Conservation (phyloP, 805 yeast species). For the Saturnispora dispora region DNA sequence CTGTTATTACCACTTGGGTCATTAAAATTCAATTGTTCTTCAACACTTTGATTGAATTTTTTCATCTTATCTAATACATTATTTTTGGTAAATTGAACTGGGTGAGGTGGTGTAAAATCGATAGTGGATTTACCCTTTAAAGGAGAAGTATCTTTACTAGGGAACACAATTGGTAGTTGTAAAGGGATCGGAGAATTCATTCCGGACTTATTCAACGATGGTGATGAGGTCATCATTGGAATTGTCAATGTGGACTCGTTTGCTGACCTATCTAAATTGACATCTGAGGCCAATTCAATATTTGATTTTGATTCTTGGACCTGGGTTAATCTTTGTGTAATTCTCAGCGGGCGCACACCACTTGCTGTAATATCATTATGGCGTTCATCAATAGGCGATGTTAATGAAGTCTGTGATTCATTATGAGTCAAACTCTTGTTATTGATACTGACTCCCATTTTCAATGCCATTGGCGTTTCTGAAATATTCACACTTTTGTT, state of each 20-base stretch:
- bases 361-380: constrained; percentile 25
- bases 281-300: background rate
- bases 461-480: constrained; percentile 11
- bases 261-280: background rate
- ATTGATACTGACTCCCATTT: background rate
- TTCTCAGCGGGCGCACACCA: constrained; percentile 62
- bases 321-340: constrained; percentile 43
- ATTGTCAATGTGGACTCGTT: background rate
- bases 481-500: constrained; percentile 7
- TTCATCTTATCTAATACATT: constrained; percentile 20
- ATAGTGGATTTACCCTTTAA: background rate
- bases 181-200: constrained; percentile 6
- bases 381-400: background rate
- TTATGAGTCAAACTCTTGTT: background rate
- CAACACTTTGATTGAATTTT: constrained; percentile 20
- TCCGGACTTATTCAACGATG: constrained; percentile 10
- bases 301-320: constrained; percentile 2
- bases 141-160: constrained; percentile 10
- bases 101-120: background rate
- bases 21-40: background rate
- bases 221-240: constrained; percentile 11
- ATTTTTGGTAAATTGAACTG: background rate
- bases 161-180: constrained; percentile 7
- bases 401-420: constrained; percentile 1
- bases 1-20: background rate